phyloP scores from a whole-genome alignment of 2,329 filamentous ascomycete species.

The Pezicula carpinea region DNA sequence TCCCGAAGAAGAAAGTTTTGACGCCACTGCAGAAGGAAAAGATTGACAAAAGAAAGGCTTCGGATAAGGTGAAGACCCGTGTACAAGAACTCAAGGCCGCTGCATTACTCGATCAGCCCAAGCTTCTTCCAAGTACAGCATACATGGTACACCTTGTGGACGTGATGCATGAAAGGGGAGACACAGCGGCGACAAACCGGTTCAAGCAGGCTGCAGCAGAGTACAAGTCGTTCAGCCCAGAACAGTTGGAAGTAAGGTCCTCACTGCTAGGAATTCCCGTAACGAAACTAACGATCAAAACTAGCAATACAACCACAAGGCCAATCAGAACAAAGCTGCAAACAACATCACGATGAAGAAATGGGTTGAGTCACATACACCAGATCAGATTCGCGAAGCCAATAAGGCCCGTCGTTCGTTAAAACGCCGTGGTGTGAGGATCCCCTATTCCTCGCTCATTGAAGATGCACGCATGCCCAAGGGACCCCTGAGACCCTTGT shows the following conservation, averaged over 20 bases:
- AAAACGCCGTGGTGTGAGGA: slow-evolving; percentile 12
- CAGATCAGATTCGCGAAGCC: slow-evolving; percentile 51
- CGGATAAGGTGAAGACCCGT: slow-evolving; percentile 26
- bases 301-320: slow-evolving; percentile 49
- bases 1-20: slow-evolving; percentile 25
- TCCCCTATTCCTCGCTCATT: slow-evolving; percentile 30
- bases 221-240: slow-evolving; percentile 29
- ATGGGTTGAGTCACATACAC: slow-evolving; percentile 51
- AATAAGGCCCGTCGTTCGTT: slow-evolving; percentile 48
- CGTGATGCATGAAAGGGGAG: slow-evolving; percentile 3
- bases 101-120: not conserved
- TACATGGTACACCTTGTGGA: not conserved
- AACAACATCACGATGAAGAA: slow-evolving; percentile 40
- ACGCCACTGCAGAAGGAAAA: slow-evolving; percentile 19
- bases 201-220: slow-evolving; percentile 16
- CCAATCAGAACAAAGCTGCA: slow-evolving; percentile 39
- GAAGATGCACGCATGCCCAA: slow-evolving; percentile 51
- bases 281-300: not conserved
- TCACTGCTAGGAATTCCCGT: not conserved
- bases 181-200: slow-evolving; percentile 9
- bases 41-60: slow-evolving; percentile 22
- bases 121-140: not conserved
- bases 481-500: slow-evolving; percentile 32
- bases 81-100: slow-evolving; percentile 8
- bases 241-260: slow-evolving; percentile 32